Base-by-base conservation (phyloP, 179 eudicot species). In the Drosera spatulata region DNA sequence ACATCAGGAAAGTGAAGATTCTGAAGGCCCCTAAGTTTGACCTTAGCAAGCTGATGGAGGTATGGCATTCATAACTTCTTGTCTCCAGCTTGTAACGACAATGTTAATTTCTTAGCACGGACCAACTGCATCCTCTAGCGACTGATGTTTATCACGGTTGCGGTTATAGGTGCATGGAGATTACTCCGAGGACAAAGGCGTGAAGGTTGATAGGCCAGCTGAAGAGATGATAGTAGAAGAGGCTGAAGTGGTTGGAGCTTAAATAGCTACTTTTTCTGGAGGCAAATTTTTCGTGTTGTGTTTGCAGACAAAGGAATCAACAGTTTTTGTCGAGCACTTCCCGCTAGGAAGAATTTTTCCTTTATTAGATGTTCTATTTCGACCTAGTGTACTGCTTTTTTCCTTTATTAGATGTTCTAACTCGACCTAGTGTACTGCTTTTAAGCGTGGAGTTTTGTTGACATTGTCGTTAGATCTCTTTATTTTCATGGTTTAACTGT, bases 1-100 rank as follows among this genome's bases (percentile, higher is more conserved):
- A 58, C 60, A 75, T 84, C 48, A 77, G 87, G 49, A 84, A 84
- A 64, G 86, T 82, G 14, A 84, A 84, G 76, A 82, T 84, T 72
- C 66, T 84, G 67, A 84, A 84, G 53, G 80, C 87, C 33, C 87
- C 91, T 46, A 84, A 84, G 64, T 84, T 84, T 64, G 87, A 84
- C 59, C 84, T 84, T 69, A 79, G 81, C 51, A 84, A 74, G 62
- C 66, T 84, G 74, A 84, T 84, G 91, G 91, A 84, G 81, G 91
- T 58, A 65, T 47, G 63, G 50, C n/a, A 2, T 3, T 41, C 13
- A 1, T 22, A 22, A 7, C 10, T 14, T 56, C 0, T 22, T 22
- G 33, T 22, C 33, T 22, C 33, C 33, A 22, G 33, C 33, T 22
- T 22, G 33, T 22, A 22, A 22, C 33, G 33, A 22, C 33, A 22